These are phyloP conservation scores for Striga hermonthica DNA, from an alignment of 305 asterid genomes.

Conservation along the genomic window DNA sequence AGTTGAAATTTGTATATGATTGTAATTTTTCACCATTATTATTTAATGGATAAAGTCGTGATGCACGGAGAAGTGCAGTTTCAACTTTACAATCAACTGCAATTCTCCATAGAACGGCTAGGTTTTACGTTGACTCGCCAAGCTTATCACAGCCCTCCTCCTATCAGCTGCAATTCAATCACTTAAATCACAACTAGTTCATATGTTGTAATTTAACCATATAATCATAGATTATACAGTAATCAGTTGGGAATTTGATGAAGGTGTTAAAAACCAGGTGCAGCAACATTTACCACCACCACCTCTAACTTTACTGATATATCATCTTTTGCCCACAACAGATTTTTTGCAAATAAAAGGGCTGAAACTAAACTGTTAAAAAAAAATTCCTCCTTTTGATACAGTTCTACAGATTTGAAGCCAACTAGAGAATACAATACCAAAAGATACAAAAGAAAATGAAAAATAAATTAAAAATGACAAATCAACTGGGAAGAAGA, in stretches of 20 bases:
- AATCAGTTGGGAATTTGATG: no score
- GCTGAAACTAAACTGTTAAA: constrained; percentile 31
- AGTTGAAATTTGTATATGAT: no score
- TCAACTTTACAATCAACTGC: no score
- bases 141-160: no score
- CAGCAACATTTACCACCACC: constrained; percentile 2
- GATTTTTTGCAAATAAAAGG: constrained; percentile 16
- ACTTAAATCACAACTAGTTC: no score
- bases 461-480: background rate
- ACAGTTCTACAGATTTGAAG: constrained; percentile 36
- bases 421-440: constrained; percentile 36
- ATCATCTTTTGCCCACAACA: constrained; percentile 11
- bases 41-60: no score
- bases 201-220: background rate
- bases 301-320: background rate
- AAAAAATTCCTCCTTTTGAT: constrained; percentile 31
- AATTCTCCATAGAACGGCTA: no score
- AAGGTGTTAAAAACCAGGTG: no score
- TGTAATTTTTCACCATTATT: no score
- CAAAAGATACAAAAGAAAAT: background rate
- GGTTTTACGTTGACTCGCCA: no score
- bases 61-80: no score
- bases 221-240: background rate
- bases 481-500: constrained; percentile 19
- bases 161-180: no score